Percentiles rank a stretch among this genome's conserved stretches.
Conservation (phyloP, 2,329 filamentous ascomycete species). For the Sarocladium brachiariae region DNA sequence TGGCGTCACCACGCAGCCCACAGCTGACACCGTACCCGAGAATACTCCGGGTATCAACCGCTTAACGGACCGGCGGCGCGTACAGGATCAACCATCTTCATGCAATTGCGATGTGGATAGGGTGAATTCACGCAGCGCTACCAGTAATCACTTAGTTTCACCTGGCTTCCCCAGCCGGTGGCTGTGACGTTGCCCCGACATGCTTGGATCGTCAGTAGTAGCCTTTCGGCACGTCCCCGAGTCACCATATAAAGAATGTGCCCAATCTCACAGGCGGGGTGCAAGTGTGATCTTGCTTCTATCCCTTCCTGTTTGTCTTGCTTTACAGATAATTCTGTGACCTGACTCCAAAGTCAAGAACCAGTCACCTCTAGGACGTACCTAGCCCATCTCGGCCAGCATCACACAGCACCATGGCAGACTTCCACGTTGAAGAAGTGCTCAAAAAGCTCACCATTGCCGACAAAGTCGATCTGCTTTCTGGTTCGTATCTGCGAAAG, state of each 20-base stretch:
- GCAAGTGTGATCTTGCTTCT: not conserved
- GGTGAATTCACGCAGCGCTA: conserved; percentile 4
- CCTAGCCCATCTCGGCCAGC: not conserved
- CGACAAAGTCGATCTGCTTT: conserved; percentile 48
- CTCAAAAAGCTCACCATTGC: conserved; percentile 45
- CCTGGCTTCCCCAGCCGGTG: not conserved
- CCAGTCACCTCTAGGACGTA: not conserved
- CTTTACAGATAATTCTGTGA: not conserved
- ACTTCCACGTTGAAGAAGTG: conserved; percentile 47
- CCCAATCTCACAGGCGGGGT: not conserved
- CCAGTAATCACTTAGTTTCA: not conserved
- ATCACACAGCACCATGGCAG: conserved; percentile 30
- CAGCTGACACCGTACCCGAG: not conserved
- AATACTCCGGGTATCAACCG: not conserved
- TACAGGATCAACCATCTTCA: not conserved
- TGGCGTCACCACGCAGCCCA: not conserved
- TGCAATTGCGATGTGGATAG: not conserved
- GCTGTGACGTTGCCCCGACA: not conserved
- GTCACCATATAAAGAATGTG: not conserved
- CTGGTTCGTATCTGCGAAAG: conserved; percentile 28
- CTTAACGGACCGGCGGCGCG: conserved; percentile 2
- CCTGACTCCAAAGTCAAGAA: not conserved
- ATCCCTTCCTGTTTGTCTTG: not conserved
- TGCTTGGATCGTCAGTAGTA: not conserved
- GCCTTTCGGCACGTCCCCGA: not conserved